phyloP scores from a whole-genome alignment of 768 basidiomycete genomes.

The Lactarius indigo region DNA sequence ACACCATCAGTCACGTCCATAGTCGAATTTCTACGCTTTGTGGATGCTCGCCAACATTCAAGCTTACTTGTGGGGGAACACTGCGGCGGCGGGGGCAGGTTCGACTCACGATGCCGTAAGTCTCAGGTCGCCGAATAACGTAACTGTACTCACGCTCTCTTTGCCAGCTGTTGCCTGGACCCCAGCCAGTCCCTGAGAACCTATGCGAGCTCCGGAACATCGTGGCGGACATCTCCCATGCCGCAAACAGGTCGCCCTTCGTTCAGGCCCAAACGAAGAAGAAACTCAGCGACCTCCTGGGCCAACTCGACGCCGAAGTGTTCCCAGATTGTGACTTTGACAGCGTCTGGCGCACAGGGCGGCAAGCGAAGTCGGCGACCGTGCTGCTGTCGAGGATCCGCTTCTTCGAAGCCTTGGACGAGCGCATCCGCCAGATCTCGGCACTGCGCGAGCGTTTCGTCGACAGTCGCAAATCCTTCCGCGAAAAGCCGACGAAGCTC shows the following conservation, averaged over 20 bases:
- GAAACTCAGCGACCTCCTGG: background rate
- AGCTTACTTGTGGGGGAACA: background rate
- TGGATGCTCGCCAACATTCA: background rate
- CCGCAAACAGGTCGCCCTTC: background rate
- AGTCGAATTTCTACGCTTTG: background rate
- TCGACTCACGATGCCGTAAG: background rate
- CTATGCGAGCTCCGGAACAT: conserved; percentile 4
- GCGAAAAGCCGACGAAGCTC: background rate
- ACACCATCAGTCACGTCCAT: background rate
- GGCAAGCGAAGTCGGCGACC: background rate
- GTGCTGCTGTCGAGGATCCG: conserved; percentile 14
- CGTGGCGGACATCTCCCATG: background rate
- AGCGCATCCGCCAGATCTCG: conserved; percentile 1
- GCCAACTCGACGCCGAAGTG: conserved; percentile 19
- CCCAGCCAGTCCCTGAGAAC: conserved; percentile 7
- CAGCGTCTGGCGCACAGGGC: conserved; percentile 5
- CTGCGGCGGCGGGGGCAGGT: background rate
- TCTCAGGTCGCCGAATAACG: background rate
- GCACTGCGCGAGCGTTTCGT: conserved; percentile 7
- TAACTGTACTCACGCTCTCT: background rate
- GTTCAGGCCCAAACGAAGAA: background rate
- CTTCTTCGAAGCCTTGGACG: conserved; percentile 4
- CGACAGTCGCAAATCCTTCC: conserved; percentile 7
- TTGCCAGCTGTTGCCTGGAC: background rate
- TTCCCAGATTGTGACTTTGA: background rate